Percentiles rank a stretch among this genome's conserved stretches.
Evolutionary conservation across 306 rosid species (phyloP).

Genomic region (Cicer pinnatifidum): DNA sequence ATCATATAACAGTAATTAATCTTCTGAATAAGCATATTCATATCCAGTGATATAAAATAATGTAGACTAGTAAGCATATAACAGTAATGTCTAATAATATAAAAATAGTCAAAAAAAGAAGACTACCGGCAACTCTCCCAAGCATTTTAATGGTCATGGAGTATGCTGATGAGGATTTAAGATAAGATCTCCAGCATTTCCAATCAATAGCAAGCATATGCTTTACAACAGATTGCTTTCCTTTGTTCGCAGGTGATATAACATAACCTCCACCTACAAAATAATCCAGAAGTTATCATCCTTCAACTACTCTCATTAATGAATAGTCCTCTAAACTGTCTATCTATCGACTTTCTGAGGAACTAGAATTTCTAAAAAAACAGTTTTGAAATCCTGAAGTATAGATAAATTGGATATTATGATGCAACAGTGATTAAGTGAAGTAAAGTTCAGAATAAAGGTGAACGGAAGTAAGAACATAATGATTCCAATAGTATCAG

Average conservation of each 20-base stretch:
- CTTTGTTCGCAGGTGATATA: constrained; percentile 75
- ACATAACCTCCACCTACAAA: constrained; percentile 93
- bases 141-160: constrained; percentile 85
- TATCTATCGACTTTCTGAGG: constrained; percentile 26
- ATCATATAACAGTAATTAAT: not conserved
- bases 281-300: constrained; percentile 43
- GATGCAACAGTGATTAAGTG: constrained; percentile 27
- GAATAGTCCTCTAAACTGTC: constrained; percentile 22
- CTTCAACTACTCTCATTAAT: constrained; percentile 39
- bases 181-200: constrained; percentile 88
- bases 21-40: constrained; percentile 18
- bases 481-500: constrained; percentile 31
- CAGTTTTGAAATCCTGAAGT: constrained; percentile 21
- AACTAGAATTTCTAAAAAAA: constrained; percentile 8
- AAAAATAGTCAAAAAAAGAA: constrained; percentile 36
- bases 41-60: constrained; percentile 32
- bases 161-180: constrained; percentile 78
- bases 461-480: constrained; percentile 37
- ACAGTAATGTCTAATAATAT: constrained; percentile 15
- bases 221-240: constrained; percentile 84
- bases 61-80: constrained; percentile 8
- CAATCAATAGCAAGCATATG: constrained; percentile 99
- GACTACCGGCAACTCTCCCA: constrained; percentile 86
- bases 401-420: constrained; percentile 34
- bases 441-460: constrained; percentile 39